Evolutionary conservation across 345 rosid genomes (phyloP).

Genomic region (Noccaea caerulescens): DNA sequence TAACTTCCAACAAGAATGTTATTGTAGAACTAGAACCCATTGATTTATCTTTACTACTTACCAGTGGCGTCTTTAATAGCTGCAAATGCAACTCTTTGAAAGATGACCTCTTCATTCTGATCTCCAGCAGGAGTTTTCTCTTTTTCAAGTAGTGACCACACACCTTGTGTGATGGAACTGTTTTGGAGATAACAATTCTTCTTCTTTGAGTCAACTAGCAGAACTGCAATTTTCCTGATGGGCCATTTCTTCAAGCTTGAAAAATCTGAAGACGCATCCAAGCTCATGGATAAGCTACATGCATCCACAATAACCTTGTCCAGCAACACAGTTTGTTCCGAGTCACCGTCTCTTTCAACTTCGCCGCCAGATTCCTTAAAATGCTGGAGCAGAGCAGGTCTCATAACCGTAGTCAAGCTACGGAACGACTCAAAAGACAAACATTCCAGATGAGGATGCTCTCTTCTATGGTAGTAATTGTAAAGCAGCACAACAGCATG

Average conservation of each 20-base stretch:
- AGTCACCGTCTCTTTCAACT: conserved; percentile 45
- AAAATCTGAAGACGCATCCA: conserved; percentile 53
- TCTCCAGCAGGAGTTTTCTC: conserved; percentile 12
- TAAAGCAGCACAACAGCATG: conserved; percentile 73
- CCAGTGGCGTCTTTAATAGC: conserved; percentile 58
- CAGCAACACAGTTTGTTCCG: conserved; percentile 50
- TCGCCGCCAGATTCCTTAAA: conserved; percentile 51
- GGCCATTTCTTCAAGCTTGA: conserved; percentile 60
- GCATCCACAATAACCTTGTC: conserved; percentile 72
- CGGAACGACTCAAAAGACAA: conserved; percentile 64
- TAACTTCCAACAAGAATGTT: conserved; percentile 21
- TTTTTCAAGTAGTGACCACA: conserved; percentile 79
- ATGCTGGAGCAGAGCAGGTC: conserved; percentile 57
- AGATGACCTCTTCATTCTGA: conserved; percentile 45
- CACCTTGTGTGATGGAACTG: conserved; percentile 59
- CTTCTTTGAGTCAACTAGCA: conserved; percentile 63
- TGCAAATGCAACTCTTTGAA: conserved; percentile 61
- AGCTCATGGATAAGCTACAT: conserved; percentile 58
- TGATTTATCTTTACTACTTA: conserved; percentile 17
- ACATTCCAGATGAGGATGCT: conserved; percentile 53
- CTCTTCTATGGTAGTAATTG: conserved; percentile 74
- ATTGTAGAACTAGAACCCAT: neutral
- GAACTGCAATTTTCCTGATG: conserved; percentile 58
- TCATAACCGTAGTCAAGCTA: conserved; percentile 58
- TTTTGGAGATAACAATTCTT: conserved; percentile 57